Evolutionary conservation across 2,329 filamentous ascomycete genomes (phyloP).

Genomic region (Fusarium albidum): DNA sequence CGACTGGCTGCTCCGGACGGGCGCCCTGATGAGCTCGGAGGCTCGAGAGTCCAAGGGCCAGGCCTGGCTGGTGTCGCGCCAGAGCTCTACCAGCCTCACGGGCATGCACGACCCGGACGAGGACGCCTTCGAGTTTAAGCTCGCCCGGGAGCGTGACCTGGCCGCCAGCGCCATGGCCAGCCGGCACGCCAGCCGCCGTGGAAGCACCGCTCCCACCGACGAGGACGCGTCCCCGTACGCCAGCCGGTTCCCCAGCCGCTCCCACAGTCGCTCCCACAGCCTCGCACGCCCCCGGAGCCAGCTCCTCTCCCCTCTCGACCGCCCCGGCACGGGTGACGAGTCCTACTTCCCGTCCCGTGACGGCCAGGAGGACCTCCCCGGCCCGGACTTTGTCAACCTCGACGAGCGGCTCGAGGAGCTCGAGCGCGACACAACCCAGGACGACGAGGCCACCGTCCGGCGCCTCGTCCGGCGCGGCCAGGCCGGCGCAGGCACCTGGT

Average conservation of each 20-base stretch:
- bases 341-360: conserved; percentile 37
- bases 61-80: conserved; percentile 71
- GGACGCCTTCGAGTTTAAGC: conserved; percentile 60
- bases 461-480: conserved; percentile 63
- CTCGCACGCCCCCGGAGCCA: conserved; percentile 47
- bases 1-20: conserved; percentile 72
- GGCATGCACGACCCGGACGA: conserved; percentile 61
- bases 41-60: conserved; percentile 74
- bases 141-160: conserved; percentile 59
- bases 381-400: conserved; percentile 70
- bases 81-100: conserved; percentile 69
- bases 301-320: conserved; percentile 55
- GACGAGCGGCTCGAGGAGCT: conserved; percentile 66
- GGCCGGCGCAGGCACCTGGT: conserved; percentile 64
- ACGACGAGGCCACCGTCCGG: conserved; percentile 67
- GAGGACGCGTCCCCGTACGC: conserved; percentile 45
- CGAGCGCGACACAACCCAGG: conserved; percentile 58
- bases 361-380: conserved; percentile 50
- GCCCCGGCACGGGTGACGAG: conserved; percentile 37
- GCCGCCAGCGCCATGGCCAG: conserved; percentile 45
- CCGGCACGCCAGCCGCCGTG: conserved; percentile 57
- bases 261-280: conserved; percentile 51
- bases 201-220: conserved; percentile 53
- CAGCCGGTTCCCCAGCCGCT: conserved; percentile 60
- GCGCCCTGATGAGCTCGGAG: conserved; percentile 68